Evolutionary conservation across 1,139 yeast species (phyloP), one percentile per base, ranked within the genome.

Genomic region (Magnusiomyces tetraspermus): DNA sequence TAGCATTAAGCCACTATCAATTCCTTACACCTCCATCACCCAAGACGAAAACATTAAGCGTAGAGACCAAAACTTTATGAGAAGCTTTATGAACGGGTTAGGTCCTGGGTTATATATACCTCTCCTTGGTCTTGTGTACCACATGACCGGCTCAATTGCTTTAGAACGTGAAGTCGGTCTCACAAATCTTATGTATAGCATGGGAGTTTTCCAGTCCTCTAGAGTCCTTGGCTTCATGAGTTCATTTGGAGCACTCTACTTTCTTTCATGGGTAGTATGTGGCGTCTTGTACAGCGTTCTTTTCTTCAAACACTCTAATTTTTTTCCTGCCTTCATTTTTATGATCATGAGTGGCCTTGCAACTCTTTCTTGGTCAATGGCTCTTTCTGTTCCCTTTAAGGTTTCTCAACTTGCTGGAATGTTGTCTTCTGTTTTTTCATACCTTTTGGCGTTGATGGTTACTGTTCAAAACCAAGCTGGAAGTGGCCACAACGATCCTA

Each of bases 111-210:
- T 69, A 48, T 67, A 67, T 51, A 57, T 69, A 1, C 57, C 65
- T 37, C 62, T 69, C 64, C 63, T 69, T 53, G 72, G 72, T 23
- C 67, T 67, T n/a, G 60, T 68, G n/a, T 69, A 69, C 54, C 72
- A 69, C 41, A 54, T 68, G 30, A 59, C 70, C 1, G 72, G 72
- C 4, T 55, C 58, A 11, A 63, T 67, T 5, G 70, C 71, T 13
- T 58, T 56, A 38, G 72, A 69, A 40, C 59, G 72, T 17, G 70
- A 68, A n/a, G n/a, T 54, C 15, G 71, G 71, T 1, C 59, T 69
- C 51, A 55, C 71, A 1, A 57, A 59, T n/a, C 58, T 69, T 21
- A 57, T 69, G 28, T 59, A 62, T 3, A 58, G 64, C 43, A 69
- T 69, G 72, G 71, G 70, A 1, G 63, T 62, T 22, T 51, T 59